A percentile compares a stretch with the other conserved stretches of the same genome.
phyloP scores from a whole-genome alignment of 2,329 filamentous ascomycete genomes.

The Chaetomium strumarium region DNA sequence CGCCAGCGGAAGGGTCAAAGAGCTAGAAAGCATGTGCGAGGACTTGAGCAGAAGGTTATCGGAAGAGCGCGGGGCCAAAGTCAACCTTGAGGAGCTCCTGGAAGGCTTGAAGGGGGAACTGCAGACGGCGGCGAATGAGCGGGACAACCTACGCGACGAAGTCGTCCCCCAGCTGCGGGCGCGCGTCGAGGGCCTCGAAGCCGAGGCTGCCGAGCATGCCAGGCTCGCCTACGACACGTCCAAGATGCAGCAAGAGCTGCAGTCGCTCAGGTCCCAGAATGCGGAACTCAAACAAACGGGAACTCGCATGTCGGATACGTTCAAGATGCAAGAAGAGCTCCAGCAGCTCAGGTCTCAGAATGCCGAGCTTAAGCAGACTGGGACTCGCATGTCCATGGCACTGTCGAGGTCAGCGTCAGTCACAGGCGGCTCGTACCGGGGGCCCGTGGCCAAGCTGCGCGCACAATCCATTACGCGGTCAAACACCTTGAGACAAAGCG shows the following conservation, averaged over 20 bases:
- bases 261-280: constrained; percentile 50
- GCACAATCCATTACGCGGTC: constrained; percentile 45
- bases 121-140: constrained; percentile 75
- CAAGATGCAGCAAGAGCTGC: constrained; percentile 81
- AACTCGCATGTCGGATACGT: constrained; percentile 25
- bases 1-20: constrained; percentile 58
- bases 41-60: constrained; percentile 74
- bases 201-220: constrained; percentile 65
- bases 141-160: constrained; percentile 87
- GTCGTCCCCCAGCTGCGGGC: constrained; percentile 73
- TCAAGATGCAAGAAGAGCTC: constrained; percentile 48
- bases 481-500: constrained; percentile 48
- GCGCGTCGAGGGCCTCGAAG: constrained; percentile 71
- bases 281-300: constrained; percentile 15
- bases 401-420: constrained; percentile 63
- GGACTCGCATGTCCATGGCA: constrained; percentile 35
- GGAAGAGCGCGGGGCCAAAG: constrained; percentile 81
- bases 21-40: constrained; percentile 75
- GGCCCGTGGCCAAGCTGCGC: constrained; percentile 24
- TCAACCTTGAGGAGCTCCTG: constrained; percentile 89
- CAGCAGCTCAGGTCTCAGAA: constrained; percentile 56
- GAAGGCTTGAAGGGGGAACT: constrained; percentile 78
- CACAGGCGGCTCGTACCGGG: constrained; percentile 45
- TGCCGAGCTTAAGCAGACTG: constrained; percentile 21
- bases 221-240: constrained; percentile 72